Evolutionary conservation across 108 stramenopile species (phyloP), one percentile per base, ranked within the genome.

Genomic region (Cylindrotheca fusiformis): DNA sequence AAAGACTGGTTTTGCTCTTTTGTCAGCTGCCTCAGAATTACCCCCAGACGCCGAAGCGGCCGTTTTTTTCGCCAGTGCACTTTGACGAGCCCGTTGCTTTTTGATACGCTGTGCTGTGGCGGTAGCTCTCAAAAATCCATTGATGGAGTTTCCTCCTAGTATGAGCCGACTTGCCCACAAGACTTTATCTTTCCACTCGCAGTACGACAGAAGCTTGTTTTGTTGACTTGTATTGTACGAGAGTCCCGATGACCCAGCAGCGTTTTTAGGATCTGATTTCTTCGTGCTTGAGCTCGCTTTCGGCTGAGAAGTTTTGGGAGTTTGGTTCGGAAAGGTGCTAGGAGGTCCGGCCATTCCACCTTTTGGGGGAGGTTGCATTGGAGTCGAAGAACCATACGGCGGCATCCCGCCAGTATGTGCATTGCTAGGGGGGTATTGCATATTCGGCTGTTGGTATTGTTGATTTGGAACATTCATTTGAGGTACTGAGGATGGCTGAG

Each of bases 111-210:
- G 86, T 19, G 82, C 79, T 8, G 83, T 69, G 3, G 82, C 81
- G 22, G 84, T 92, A 18, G 80, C 69, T 14, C 77, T 71, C 23
- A 84, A 58, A 48, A 92, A 92, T n/a, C 91, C 91, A 63, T 88
- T 88, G 55, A 79, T 63, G 36, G 63, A 60, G 52, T 81, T 76
- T 14, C 84, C 79, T 51, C 90, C 90, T 52, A 87, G 49, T 8
- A 84, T 31, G 59, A 81, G 78, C 27, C 83, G 75, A 32, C 84
- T 62, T 19, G 83, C 70, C 67, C 76, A 90, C 30, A 86, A 51
- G 1, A 82, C 66, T 23, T 68, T 69, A 52, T 90, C 83, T 20
- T 36, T 65, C 62, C 72, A 74, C 62, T 81, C 69, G 57, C 80
- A 75, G 33, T 80, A 49, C 4, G 22, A 48, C 1, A 84, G 65